Base-by-base conservation (phyloP, 768 basidiomycete genomes). In the Termitomyces sp. region DNA sequence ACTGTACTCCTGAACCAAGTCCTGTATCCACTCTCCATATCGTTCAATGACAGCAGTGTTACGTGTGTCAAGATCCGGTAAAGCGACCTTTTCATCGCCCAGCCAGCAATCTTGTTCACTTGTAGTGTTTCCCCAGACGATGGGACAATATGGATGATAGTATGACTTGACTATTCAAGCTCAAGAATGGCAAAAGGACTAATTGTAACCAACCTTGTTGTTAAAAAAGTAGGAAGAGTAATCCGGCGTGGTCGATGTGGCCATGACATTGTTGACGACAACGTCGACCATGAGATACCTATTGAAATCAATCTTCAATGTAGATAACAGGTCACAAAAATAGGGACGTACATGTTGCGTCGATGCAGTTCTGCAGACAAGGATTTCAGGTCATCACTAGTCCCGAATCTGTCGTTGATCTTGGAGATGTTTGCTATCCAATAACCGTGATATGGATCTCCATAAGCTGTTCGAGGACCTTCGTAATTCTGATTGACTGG, bases 221-320 rank as follows among this genome's bases (percentile, higher is more conserved):
- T 85, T 86, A 76, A 90, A 88, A 70, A 86, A 79, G 69, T 82
- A 91, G 0, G 70, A 71, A 11, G 87, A 87, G 59, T 81, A 79
- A 67, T 87, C 82, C 16, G 88, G 87, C 6, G 74, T 80, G 36
- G 72, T 75, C 3, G 83, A 80, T 3, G 84, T 81, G 1, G 87
- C 74, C 79, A 92, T 92, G 51, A 95, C 90, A 69, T 94, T 89
- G 70, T 94, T 94, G 35, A 89, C 83, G 40, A 94, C 88, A 33
- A 90, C 71, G 65, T 94, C 92, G 49, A 93, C 84, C 90, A 92
- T 93, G 60, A 94, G 74, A 68, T 86, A 92, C 84, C 77, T 78
- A 32, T 14, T 41, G n/a, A n/a, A n/a, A n/a, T n/a, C 14, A 16
- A 44, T 7, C 56, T 40, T 43, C 18, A 38, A 32, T 20, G 22